Percentiles rank a stretch among this genome's conserved stretches.
Evolutionary conservation across 2,329 filamentous ascomycete species (phyloP).

Genomic region (Xylaria multiplex): DNA sequence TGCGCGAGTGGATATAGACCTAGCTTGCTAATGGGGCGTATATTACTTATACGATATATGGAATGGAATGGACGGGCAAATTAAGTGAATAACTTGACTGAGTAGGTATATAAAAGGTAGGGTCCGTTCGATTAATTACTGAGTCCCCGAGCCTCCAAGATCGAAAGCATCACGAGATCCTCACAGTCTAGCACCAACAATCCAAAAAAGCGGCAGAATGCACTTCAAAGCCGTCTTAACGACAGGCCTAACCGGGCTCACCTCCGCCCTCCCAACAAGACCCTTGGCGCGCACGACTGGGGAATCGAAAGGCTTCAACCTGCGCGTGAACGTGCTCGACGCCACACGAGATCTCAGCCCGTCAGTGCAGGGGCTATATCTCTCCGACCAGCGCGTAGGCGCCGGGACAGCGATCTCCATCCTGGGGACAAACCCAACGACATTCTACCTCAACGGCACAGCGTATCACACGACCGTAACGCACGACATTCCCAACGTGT

Average conservation of each 20-base stretch:
- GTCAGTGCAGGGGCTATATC: conserved; percentile 1
- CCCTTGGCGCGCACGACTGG: not conserved
- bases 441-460: conserved; percentile 30
- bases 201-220: conserved; percentile 6
- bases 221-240: conserved; percentile 15
- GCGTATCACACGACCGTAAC: conserved; percentile 19
- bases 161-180: not conserved
- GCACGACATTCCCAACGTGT: conserved; percentile 24
- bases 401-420: conserved; percentile 14
- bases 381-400: conserved; percentile 11
- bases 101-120: conserved; percentile 7
- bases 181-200: not conserved
- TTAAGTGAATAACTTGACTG: not conserved
- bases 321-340: conserved; percentile 18
- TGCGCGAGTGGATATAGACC: not conserved
- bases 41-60: not conserved
- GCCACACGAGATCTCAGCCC: not conserved
- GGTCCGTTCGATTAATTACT: not conserved
- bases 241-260: conserved; percentile 3
- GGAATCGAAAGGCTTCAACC: conserved; percentile 25
- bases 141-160: not conserved
- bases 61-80: not conserved
- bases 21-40: not conserved
- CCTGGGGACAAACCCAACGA: not conserved
- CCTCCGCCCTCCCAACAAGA: conserved; percentile 7